phyloP scores from a whole-genome alignment of 1,284 basidiomycete genomes.

The Ceratobasidium theobromae region DNA sequence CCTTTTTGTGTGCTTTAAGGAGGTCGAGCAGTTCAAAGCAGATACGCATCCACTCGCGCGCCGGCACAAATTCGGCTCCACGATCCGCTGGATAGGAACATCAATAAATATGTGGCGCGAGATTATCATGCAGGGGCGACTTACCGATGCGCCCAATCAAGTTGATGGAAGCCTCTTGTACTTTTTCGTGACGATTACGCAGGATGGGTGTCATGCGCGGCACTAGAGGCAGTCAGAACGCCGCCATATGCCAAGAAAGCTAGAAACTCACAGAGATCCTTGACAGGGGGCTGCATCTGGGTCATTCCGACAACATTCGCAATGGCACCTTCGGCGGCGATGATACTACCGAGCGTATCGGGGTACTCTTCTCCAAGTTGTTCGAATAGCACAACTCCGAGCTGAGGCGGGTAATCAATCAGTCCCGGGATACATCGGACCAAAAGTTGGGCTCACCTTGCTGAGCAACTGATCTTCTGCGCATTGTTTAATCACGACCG shows the following conservation, averaged over 20 bases:
- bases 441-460: constrained; percentile 51
- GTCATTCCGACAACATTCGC: constrained; percentile 99
- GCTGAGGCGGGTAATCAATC: constrained; percentile 40
- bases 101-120: not conserved
- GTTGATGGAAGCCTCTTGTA: constrained; percentile 99
- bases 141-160: constrained; percentile 95
- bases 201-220: constrained; percentile 99
- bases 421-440: not conserved
- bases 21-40: constrained; percentile 98
- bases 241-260: not conserved
- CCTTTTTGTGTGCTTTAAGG: constrained; percentile 99
- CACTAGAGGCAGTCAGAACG: constrained; percentile 53
- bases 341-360: constrained; percentile 97
- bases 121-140: constrained; percentile 39
- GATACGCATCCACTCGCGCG: constrained; percentile 99
- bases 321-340: constrained; percentile 96
- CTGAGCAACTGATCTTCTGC: constrained; percentile 94
- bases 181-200: constrained; percentile 98
- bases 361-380: constrained; percentile 99
- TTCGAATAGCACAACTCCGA: constrained; percentile 96
- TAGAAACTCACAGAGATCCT: constrained; percentile 82
- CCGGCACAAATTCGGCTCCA: constrained; percentile 97
- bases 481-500: constrained; percentile 98
- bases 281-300: constrained; percentile 99
- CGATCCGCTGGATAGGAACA: constrained; percentile 74